phyloP scores from a whole-genome alignment of 495 filamentous ascomycete genomes.

The Bombardia bombarda region DNA sequence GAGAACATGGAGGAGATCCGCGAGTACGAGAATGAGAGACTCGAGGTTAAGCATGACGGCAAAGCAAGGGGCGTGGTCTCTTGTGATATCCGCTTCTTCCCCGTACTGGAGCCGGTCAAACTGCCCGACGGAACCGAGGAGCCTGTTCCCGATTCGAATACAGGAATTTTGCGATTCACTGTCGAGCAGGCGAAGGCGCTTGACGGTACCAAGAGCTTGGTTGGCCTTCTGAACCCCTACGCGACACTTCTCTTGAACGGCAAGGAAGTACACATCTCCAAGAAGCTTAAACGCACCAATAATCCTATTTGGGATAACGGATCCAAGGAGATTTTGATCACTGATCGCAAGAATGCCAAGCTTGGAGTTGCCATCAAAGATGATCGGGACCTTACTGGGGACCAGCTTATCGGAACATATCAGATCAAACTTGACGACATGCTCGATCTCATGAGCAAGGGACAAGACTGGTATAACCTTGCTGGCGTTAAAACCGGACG shows the following conservation, averaged over 20 bases:
- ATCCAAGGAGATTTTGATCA: conserved; percentile 87
- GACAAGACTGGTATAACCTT: conserved; percentile 93
- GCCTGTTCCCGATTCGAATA: conserved; percentile 79
- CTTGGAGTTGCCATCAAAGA: conserved; percentile 92
- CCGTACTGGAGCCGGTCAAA: conserved; percentile 66
- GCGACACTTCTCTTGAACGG: conserved; percentile 80
- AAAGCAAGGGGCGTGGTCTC: conserved; percentile 72
- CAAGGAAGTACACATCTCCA: conserved; percentile 75
- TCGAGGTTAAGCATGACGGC: conserved; percentile 80
- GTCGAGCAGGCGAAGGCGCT: conserved; percentile 95
- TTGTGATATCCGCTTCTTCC: conserved; percentile 89
- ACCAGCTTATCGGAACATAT: conserved; percentile 81
- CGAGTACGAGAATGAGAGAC: conserved; percentile 73
- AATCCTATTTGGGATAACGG: conserved; percentile 89
- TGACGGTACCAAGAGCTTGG: conserved; percentile 79
- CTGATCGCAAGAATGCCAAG: conserved; percentile 80
- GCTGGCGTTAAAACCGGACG: conserved; percentile 73
- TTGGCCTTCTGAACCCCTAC: conserved; percentile 87
- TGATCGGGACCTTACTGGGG: conserved; percentile 73
- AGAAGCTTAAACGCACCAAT: conserved; percentile 91
- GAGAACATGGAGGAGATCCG: conserved; percentile 68
- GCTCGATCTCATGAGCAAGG: conserved; percentile 82
- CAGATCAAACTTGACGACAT: conserved; percentile 93
- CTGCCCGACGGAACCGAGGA: conserved; percentile 68
- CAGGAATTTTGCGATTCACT: conserved; percentile 86